Base-by-base conservation (phyloP, 345 rosid genomes). In the Chamaenerion angustifolium region DNA sequence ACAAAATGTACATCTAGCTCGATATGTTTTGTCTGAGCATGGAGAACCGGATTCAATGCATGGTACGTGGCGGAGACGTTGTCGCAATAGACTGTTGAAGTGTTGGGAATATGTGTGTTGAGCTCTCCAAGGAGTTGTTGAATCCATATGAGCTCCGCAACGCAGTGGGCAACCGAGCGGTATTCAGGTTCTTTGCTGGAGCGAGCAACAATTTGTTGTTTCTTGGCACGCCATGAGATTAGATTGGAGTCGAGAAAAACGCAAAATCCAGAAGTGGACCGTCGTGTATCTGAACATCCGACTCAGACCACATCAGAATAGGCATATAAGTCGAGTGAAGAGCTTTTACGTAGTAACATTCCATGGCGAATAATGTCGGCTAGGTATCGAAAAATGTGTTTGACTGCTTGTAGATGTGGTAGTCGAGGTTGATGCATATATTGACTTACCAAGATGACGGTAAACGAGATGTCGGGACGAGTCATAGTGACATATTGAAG, bases 41-140 rank as follows among this genome's bases (percentile, higher is more conserved):
- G n/a, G 8, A 42, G 43, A 4, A 54, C 47, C 0, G 18, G 10
- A 4, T 54, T 1, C 1, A 21, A 6, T 4, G 40, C 8, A 0
- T 10, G 12, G 3, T 42, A 19, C 0, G 11, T 0, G 0, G 4
- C 3, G 0, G 4, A 21, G 8, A 54, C 17, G 2, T 54, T 43
- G 0, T 44, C 41, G 19, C 40, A 1, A 6, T n/a, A 19, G 12
- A 43, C 37, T 3, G 8, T 31, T 4, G 37, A 7, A 1, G 37
- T 8, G 37, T 8, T 4, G 1, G 37, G 37, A 7, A 31, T 4
- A 7, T 7, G 25, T 21, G 4, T 2, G 37, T 7, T 7, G 5
- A 31, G 37, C 5, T 31, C 37, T 31, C 8, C 8, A 7, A 31
- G 37, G 8, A 31, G 10, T 5, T 31, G 3, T 2, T 31, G 37